Base-by-base conservation (phyloP, 805 yeast genomes). In the Candida sphagnicola region DNA sequence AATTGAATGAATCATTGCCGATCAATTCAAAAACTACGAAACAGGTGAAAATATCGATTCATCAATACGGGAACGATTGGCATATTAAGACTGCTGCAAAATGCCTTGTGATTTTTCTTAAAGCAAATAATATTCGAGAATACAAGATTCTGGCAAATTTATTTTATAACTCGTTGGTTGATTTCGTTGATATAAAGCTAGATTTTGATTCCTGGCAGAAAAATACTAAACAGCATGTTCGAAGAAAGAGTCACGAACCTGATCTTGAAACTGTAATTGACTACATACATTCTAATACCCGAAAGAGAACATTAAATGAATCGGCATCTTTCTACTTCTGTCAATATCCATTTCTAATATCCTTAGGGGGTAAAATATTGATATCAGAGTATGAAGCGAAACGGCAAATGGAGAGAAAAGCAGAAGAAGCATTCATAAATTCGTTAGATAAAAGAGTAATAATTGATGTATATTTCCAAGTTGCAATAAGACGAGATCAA, bases 191-290 rank as follows among this genome's bases (percentile, higher is more conserved):
- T 50, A 71, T 85, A 24, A 78, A 72, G 40, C 74, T 78, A 39
- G 99, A 91, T 59, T 93, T 84, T 61, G 95, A 86, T 49, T 69
- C 76, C 1, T 91, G 97, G 97, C 85, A 82, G 44, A 68, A 70
- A 48, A 56, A 61, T 44, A 47, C 60, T 45, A 53, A 62, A 21
- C 30, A 28, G 21, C 30, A 28, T 14, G 4, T 5, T 13, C 8
- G 28, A 10, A n/a, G 15, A 18, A 37, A 16, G 5, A 37, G 13
- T 6, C 8, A 31, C 24, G 44, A 41, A 18, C 67, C 65, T 1
- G 70, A 59, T 5, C 39, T 74, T 10, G 67, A 63, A 40, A 48
- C 70, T 2, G 75, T 72, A 1, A 60, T 72, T 30, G 77, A 71
- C 32, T 74, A 73, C 44, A 62, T 77, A 16, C 70, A 72, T 41